These are phyloP conservation scores for Gnomoniopsis smithogilvyi DNA, from an alignment of 2,329 filamentous ascomycete genomes.

Conservation along the genomic window DNA sequence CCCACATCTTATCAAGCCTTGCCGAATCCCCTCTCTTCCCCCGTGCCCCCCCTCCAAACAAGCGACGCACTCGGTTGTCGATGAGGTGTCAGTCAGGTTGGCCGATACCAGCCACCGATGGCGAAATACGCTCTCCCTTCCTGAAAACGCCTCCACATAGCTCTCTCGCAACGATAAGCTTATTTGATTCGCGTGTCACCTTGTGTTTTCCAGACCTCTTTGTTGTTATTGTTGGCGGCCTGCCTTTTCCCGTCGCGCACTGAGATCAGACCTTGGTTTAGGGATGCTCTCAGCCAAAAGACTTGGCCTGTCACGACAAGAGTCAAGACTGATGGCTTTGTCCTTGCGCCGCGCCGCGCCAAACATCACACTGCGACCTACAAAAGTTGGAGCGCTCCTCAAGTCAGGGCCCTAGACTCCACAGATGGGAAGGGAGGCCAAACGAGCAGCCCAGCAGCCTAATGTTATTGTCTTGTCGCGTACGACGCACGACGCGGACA, in stretches of 20 bases:
- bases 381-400: neutral
- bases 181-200: neutral
- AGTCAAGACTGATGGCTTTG: neutral
- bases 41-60: too few relatives aligned
- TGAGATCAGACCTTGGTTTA: neutral
- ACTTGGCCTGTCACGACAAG: neutral
- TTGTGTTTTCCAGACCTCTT: neutral
- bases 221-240: slow-evolving; percentile 6
- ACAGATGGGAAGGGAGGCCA: neutral
- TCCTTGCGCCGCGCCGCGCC: neutral
- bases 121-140: too few relatives aligned
- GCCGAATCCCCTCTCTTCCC: too few relatives aligned
- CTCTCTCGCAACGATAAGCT: neutral
- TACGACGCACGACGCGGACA: neutral
- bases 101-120: too few relatives aligned
- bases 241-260: neutral
- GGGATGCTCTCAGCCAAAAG: slow-evolving; percentile 2
- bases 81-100: too few relatives aligned
- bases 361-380: neutral
- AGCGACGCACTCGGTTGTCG: too few relatives aligned
- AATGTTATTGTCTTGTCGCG: slow-evolving; percentile 14
- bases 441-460: neutral
- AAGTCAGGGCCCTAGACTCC: neutral
- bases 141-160: too few relatives aligned
- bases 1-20: too few relatives aligned